These are phyloP conservation scores for Raphanus raphanistrum DNA, from an alignment of 345 rosid genomes.

Conservation along the genomic window DNA sequence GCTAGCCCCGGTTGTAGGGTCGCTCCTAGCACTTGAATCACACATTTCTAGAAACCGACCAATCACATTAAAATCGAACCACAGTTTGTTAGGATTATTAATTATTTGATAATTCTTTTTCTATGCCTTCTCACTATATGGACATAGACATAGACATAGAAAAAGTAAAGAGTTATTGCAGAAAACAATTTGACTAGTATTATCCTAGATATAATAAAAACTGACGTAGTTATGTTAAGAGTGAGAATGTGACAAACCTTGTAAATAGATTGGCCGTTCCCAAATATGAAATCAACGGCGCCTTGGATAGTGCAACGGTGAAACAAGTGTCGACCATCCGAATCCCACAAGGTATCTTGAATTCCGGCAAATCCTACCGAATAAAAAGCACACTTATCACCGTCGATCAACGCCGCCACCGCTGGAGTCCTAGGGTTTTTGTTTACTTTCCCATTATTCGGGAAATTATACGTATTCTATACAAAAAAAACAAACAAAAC, in stretches of 20 bases:
- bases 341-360: conserved; percentile 88
- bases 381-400: conserved; percentile 64
- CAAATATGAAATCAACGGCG: conserved; percentile 85
- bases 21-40: conserved; percentile 49
- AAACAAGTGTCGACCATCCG: conserved; percentile 67
- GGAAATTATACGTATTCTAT: conserved; percentile 71
- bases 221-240: background rate
- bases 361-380: conserved; percentile 59
- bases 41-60: conserved; percentile 44
- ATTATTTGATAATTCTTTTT: background rate
- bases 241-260: conserved; percentile 45
- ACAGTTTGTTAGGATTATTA: background rate
- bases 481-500: background rate
- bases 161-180: background rate
- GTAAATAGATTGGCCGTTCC: conserved; percentile 70
- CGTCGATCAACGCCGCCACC: conserved; percentile 62
- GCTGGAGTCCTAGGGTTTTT: conserved; percentile 51
- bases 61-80: background rate
- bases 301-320: conserved; percentile 66
- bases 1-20: conserved; percentile 31
- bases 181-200: background rate
- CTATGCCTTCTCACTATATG: background rate
- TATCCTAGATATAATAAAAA: background rate
- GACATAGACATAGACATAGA: background rate
- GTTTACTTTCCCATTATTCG: conserved; percentile 21